Conservation (phyloP, 495 filamentous ascomycete genomes). For the Talaromyces adpressus region DNA sequence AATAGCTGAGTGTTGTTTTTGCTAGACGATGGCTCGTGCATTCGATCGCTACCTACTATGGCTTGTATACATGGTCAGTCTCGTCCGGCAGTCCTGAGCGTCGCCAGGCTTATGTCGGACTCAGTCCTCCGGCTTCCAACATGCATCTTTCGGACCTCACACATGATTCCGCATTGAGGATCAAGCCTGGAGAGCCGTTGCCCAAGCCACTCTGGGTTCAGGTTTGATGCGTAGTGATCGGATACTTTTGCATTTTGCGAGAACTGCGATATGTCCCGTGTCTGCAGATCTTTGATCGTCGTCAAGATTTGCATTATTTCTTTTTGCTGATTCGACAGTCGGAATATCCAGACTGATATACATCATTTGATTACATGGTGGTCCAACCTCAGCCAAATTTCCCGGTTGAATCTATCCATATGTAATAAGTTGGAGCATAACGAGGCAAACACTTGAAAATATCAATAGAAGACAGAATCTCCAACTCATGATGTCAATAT, state of each 20-base stretch:
- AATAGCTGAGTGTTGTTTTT: constrained; percentile 3
- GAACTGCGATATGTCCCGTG: background rate
- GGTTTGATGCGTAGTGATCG: constrained; percentile 29
- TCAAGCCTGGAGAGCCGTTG: constrained; percentile 40
- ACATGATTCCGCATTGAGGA: constrained; percentile 16
- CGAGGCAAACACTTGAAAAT: too few species aligned
- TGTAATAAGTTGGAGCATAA: too few species aligned
- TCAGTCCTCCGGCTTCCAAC: constrained; percentile 37
- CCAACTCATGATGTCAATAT: background rate
- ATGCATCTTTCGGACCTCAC: constrained; percentile 23
- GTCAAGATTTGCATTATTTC: background rate
- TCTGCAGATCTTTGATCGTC: background rate
- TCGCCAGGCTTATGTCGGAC: constrained; percentile 84
- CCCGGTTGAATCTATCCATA: too few species aligned
- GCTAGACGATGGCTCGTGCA: constrained; percentile 87
- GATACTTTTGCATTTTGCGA: background rate
- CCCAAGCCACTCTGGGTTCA: constrained; percentile 56
- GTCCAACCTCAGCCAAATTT: too few species aligned
- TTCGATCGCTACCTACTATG: constrained; percentile 88
- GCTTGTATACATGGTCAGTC: constrained; percentile 75
- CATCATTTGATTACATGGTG: background rate
- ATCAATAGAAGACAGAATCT: too few species aligned
- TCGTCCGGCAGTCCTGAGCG: constrained; percentile 68
- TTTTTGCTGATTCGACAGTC: background rate
- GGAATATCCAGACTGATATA: background rate